These are phyloP conservation scores for Rhazya stricta DNA, from an alignment of 257 asterid genomes.

Conservation along the genomic window DNA sequence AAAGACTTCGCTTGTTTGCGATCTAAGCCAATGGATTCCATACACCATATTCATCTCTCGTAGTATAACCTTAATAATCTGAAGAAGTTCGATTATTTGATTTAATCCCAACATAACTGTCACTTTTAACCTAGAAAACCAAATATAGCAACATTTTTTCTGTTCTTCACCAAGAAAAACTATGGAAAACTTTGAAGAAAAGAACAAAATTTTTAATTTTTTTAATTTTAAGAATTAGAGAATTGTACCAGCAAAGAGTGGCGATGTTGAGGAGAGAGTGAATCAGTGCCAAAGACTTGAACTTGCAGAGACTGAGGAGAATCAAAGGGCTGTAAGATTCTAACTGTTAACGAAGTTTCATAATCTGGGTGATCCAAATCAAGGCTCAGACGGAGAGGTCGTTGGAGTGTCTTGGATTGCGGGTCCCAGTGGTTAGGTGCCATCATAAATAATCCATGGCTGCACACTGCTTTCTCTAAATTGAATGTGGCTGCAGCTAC, in stretches of 20 bases:
- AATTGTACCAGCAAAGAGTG: constrained; percentile 46
- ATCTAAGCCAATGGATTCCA: too few species aligned
- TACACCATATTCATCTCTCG: too few species aligned
- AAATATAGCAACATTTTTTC: too few species aligned
- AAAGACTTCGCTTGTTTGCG: too few species aligned
- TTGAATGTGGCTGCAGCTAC: constrained; percentile 39
- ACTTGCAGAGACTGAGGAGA: constrained; percentile 43
- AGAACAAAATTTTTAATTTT: too few species aligned
- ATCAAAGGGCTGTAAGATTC: constrained; percentile 45
- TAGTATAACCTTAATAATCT: too few species aligned
- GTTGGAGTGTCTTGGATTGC: constrained; percentile 58
- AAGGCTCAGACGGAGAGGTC: constrained; percentile 66
- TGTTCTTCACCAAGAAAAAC: too few species aligned
- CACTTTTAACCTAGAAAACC: too few species aligned
- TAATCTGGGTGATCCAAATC: constrained; percentile 24
- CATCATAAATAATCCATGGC: constrained; percentile 92
- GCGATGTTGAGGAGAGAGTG: constrained; percentile 43
- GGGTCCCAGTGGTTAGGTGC: constrained; percentile 88
- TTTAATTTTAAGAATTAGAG: too few species aligned
- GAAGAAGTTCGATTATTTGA: too few species aligned
- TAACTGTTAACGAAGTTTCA: constrained; percentile 40
- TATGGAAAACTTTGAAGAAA: too few species aligned
- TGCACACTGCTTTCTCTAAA: constrained; percentile 69
- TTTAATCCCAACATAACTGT: too few species aligned
- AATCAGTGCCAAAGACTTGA: constrained; percentile 34